Evolutionary conservation across 176 grass and related monocot species (phyloP).

Genomic region (Thinopyrum elongatum): DNA sequence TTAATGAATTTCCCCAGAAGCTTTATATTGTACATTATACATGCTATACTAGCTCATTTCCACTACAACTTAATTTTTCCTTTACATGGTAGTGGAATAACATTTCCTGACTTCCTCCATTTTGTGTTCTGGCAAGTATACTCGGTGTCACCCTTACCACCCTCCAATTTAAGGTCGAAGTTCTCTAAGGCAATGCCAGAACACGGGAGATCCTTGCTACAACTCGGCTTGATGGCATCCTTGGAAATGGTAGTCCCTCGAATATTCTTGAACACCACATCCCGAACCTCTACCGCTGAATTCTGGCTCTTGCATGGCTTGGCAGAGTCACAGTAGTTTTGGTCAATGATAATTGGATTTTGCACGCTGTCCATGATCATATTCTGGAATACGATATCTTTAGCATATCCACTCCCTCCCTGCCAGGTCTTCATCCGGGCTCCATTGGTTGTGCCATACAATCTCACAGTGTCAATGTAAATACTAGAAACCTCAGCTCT

Average conservation of each 20-base stretch:
- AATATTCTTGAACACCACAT: constrained; percentile 60
- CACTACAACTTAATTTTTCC: constrained; percentile 5
- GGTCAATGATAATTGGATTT: constrained; percentile 66
- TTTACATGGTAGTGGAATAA: constrained; percentile 43
- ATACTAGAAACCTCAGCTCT: constrained; percentile 44
- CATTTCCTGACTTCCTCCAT: constrained; percentile 38
- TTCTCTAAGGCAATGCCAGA: constrained; percentile 36
- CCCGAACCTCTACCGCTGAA: constrained; percentile 50
- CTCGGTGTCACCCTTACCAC: neutral
- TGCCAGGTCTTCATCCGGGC: constrained; percentile 73
- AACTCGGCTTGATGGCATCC: constrained; percentile 52
- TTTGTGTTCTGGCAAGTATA: constrained; percentile 41
- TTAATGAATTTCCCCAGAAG: neutral
- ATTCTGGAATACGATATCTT: constrained; percentile 52
- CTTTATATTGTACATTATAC: neutral
- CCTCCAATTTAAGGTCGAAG: constrained; percentile 40
- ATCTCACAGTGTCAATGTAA: constrained; percentile 18
- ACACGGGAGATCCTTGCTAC: constrained; percentile 41
- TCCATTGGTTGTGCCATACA: constrained; percentile 54
- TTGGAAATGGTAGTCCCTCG: constrained; percentile 50
- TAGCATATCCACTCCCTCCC: constrained; percentile 56
- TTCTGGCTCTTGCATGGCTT: constrained; percentile 23
- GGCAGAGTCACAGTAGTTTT: constrained; percentile 45
- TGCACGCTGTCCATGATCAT: constrained; percentile 39
- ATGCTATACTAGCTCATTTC: neutral